A percentile compares a stretch with the other conserved stretches of the same genome.
Conservation (phyloP, 345 rosid genomes). For the Erucastrum elatum region DNA sequence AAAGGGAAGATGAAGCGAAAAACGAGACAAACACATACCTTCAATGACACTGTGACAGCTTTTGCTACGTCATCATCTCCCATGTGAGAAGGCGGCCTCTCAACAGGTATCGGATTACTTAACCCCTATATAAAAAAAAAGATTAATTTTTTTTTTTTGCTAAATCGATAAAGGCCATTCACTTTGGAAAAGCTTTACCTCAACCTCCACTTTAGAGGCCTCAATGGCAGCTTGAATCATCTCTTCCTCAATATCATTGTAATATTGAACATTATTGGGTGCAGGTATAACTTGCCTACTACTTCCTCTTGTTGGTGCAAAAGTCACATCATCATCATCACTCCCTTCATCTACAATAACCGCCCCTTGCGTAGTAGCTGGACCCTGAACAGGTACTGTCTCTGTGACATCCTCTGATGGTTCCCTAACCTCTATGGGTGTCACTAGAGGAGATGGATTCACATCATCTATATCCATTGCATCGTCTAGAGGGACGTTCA, state of each 20-base stretch:
- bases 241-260: constrained; percentile 94
- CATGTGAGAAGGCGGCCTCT: constrained; percentile 41
- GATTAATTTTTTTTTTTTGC: no score
- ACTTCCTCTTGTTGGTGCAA: constrained; percentile 34
- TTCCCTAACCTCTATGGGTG: constrained; percentile 82
- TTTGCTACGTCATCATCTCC: constrained; percentile 69
- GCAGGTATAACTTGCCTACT: constrained; percentile 40
- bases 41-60: constrained; percentile 69
- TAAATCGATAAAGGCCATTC: neutral
- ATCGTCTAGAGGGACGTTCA: constrained; percentile 53
- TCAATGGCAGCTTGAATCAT: constrained; percentile 98
- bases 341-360: constrained; percentile 64
- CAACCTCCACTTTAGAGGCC: constrained; percentile 81
- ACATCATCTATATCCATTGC: constrained; percentile 89
- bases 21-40: constrained; percentile 45
- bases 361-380: constrained; percentile 51
- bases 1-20: neutral
- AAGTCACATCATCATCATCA: constrained; percentile 49
- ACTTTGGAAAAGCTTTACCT: constrained; percentile 42
- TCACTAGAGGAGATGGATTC: constrained; percentile 50
- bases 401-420: constrained; percentile 75
- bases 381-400: constrained; percentile 48
- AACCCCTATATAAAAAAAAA: constrained; percentile 37
- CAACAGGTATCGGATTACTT: constrained; percentile 44
- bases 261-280: constrained; percentile 50